A percentile compares a stretch with the other conserved stretches of the same genome.
Evolutionary conservation across 2,329 filamentous ascomycete species (phyloP).

Genomic region (Pyrenophora tritici-repentis): DNA sequence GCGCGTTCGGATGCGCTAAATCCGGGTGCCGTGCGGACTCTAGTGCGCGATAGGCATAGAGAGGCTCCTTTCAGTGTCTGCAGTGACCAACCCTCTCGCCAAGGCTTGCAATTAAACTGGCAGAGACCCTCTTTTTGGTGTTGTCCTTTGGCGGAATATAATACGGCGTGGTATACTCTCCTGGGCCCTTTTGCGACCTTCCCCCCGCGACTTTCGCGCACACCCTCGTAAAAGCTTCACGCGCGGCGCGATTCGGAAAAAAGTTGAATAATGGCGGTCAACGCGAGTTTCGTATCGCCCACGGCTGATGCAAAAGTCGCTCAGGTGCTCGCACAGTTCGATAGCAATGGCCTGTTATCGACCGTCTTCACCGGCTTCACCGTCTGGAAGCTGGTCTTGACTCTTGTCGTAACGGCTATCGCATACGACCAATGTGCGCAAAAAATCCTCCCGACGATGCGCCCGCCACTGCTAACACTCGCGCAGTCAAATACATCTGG

Average conservation of each 20-base stretch:
- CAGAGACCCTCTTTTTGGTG: conserved; percentile 21
- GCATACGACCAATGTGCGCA: conserved; percentile 87
- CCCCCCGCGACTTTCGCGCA: conserved; percentile 13
- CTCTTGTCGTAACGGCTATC: conserved; percentile 71
- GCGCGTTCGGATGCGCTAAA: conserved; percentile 6
- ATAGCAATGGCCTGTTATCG: conserved; percentile 38
- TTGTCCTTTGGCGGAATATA: conserved; percentile 11
- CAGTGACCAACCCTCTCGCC: conserved; percentile 17
- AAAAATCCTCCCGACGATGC: conserved; percentile 23
- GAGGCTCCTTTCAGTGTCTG: conserved; percentile 8
- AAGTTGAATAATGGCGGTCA: conserved; percentile 39
- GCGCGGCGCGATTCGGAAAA: conserved; percentile 7
- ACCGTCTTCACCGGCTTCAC: conserved; percentile 40
- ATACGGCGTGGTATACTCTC: conserved; percentile 9
- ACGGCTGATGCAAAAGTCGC: conserved; percentile 46
- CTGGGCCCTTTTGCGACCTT: conserved; percentile 6
- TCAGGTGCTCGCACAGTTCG: conserved; percentile 38
- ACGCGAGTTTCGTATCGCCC: conserved; percentile 48
- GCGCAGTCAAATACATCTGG: conserved; percentile 57
- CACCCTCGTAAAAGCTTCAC: neutral
- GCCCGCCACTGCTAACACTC: conserved; percentile 41
- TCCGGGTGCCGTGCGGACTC: conserved; percentile 11
- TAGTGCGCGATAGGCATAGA: conserved; percentile 5
- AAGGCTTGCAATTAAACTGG: conserved; percentile 21
- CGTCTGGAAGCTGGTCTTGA: conserved; percentile 53